phyloP scores from a whole-genome alignment of 2,329 filamentous ascomycete genomes.

The Sclerotinia nivalis region DNA sequence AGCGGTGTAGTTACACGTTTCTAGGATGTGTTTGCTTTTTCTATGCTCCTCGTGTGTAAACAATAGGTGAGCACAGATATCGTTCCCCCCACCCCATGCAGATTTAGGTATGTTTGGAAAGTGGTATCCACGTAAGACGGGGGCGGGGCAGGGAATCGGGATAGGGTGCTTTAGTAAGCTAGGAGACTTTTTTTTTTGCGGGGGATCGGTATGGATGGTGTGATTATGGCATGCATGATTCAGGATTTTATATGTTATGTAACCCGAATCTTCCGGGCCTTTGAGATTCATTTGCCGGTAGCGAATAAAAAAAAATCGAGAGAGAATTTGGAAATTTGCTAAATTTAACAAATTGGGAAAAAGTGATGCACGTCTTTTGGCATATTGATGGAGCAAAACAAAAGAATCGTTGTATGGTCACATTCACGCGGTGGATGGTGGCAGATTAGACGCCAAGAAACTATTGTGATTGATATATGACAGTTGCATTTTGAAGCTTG shows the following conservation, averaged over 20 bases:
- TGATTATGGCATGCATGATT: conserved; percentile 6
- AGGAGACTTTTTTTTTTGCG: conserved; percentile 5
- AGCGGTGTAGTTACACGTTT: not conserved
- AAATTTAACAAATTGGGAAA: not conserved
- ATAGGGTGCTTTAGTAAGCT: not conserved
- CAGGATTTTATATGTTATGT: not conserved
- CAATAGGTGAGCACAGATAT: not conserved
- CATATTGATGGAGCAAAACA: not conserved
- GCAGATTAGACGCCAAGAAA: not conserved
- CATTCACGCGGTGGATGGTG: not conserved
- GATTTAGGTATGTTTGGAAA: not conserved
- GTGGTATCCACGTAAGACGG: not conserved
- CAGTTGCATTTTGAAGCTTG: not conserved
- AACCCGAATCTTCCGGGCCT: not conserved
- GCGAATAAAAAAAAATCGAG: not conserved
- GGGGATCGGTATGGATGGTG: not conserved
- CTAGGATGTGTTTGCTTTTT: not conserved
- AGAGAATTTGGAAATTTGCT: not conserved
- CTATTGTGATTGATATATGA: not conserved
- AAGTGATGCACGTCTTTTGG: not conserved
- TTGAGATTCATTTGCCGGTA: not conserved
- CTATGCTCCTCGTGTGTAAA: not conserved
- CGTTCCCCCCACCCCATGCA: not conserved
- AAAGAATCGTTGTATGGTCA: not conserved
- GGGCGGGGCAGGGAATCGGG: too few species aligned